These are phyloP conservation scores for Sporothrix luriei DNA, from an alignment of 2,329 filamentous ascomycete species.

Conservation along the genomic window DNA sequence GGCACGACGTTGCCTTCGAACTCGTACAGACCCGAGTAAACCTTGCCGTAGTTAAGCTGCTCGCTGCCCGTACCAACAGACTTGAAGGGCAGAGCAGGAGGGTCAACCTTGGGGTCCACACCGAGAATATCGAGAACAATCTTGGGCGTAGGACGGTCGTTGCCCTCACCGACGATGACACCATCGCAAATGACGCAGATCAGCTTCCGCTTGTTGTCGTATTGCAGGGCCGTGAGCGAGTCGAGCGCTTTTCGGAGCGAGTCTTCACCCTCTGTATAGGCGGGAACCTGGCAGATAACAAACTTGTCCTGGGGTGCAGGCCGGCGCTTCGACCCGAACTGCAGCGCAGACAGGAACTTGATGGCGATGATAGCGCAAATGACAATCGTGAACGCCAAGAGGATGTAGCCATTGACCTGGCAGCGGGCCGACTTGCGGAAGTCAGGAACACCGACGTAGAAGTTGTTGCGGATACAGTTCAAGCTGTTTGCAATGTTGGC, in stretches of 20 bases:
- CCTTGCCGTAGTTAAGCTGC: conserved; percentile 97
- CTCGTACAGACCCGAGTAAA: conserved; percentile 97
- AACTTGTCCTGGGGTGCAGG: conserved; percentile 96
- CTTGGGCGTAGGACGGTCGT: conserved; percentile 94
- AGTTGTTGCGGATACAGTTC: conserved; percentile 79
- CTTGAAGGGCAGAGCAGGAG: conserved; percentile 90
- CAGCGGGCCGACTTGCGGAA: conserved; percentile 78
- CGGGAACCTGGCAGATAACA: conserved; percentile 96
- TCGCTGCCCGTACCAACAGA: conserved; percentile 86
- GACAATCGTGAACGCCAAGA: conserved; percentile 84
- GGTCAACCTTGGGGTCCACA: conserved; percentile 94
- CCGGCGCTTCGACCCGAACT: conserved; percentile 87
- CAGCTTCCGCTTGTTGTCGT: conserved; percentile 97
- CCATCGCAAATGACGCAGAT: conserved; percentile 97
- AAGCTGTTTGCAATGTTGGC: conserved; percentile 64
- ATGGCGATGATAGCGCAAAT: conserved; percentile 76
- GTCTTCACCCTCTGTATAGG: conserved; percentile 97
- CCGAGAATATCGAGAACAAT: conserved; percentile 97
- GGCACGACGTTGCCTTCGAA: conserved; percentile 97
- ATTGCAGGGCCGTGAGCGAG: conserved; percentile 89
- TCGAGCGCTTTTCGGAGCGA: conserved; percentile 90
- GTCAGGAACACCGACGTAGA: conserved; percentile 80
- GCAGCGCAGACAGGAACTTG: conserved; percentile 92
- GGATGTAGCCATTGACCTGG: conserved; percentile 85
- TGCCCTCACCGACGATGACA: conserved; percentile 93